These are phyloP conservation scores for Iodosphaeria phyllophila DNA, from an alignment of 2,329 filamentous ascomycete species.

Conservation along the genomic window DNA sequence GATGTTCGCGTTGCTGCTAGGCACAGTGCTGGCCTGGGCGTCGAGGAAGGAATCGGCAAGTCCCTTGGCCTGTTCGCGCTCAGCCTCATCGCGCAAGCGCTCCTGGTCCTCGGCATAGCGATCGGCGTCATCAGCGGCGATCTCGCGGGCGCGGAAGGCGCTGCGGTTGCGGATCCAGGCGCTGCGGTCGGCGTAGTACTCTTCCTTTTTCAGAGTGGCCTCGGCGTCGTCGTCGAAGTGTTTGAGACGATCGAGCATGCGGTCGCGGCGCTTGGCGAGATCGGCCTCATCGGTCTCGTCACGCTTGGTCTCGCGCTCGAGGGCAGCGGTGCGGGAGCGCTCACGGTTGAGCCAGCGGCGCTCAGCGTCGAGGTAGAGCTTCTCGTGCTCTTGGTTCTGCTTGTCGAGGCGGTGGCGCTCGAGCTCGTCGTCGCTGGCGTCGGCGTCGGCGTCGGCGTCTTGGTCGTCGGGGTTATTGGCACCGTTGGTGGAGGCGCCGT, in stretches of 20 bases:
- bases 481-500: slow-evolving; percentile 51
- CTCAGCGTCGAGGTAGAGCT: slow-evolving; percentile 68
- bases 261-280: slow-evolving; percentile 41
- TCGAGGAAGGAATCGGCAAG: slow-evolving; percentile 86
- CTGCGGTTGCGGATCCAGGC: slow-evolving; percentile 72
- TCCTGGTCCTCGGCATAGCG: slow-evolving; percentile 63
- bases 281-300: slow-evolving; percentile 58
- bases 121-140: slow-evolving; percentile 64
- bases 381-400: slow-evolving; percentile 57
- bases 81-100: slow-evolving; percentile 44
- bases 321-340: slow-evolving; percentile 60
- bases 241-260: slow-evolving; percentile 50
- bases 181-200: slow-evolving; percentile 76
- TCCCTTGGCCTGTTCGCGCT: slow-evolving; percentile 61
- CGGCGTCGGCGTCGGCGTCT: slow-evolving; percentile 71
- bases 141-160: slow-evolving; percentile 54
- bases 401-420: slow-evolving; percentile 54
- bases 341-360: slow-evolving; percentile 84
- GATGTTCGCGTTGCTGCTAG: too few relatives aligned
- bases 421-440: slow-evolving; percentile 74
- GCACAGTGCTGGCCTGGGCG: slow-evolving; percentile 57
- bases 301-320: slow-evolving; percentile 68
- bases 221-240: slow-evolving; percentile 91
- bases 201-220: slow-evolving; percentile 46
- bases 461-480: slow-evolving; percentile 57